Conservation (phyloP, 2,329 filamentous ascomycete species). For the Coniochaeta ligniaria region DNA sequence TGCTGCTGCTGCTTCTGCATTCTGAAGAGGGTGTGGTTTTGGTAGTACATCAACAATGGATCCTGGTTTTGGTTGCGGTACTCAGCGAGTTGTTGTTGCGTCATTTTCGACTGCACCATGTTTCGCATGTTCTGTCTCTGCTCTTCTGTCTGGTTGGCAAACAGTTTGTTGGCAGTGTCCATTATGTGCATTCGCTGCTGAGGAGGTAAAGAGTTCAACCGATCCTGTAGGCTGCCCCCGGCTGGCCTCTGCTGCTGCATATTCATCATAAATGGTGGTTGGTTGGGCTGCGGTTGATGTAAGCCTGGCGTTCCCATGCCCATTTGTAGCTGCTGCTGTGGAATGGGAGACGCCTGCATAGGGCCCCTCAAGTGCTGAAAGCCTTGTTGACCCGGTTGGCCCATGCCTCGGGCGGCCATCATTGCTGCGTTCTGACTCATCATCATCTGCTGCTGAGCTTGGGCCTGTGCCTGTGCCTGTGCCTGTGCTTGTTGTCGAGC, state of each 20-base stretch:
- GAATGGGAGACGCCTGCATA: slow-evolving; percentile 48
- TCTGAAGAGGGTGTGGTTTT: slow-evolving; percentile 28
- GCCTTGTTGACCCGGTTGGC: slow-evolving; percentile 41
- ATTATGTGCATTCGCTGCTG: slow-evolving; percentile 21
- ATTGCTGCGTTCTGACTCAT: slow-evolving; percentile 34
- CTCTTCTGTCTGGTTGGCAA: slow-evolving; percentile 32
- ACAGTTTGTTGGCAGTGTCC: slow-evolving; percentile 34
- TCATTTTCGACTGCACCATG: slow-evolving; percentile 28
- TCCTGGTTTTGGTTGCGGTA: slow-evolving; percentile 39
- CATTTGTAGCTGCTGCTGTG: slow-evolving; percentile 32
- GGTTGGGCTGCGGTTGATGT: slow-evolving; percentile 34
- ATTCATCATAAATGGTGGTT: slow-evolving; percentile 28
- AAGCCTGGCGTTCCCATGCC: slow-evolving; percentile 31
- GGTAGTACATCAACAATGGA: slow-evolving; percentile 40
- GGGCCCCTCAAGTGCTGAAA: slow-evolving; percentile 53
- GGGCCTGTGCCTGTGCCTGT: slow-evolving; percentile 12
- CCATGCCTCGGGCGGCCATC: slow-evolving; percentile 40
- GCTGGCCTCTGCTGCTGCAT: slow-evolving; percentile 20
- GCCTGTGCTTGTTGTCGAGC: slow-evolving; percentile 14
- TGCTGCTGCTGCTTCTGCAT: slow-evolving; percentile 14
- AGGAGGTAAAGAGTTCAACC: slow-evolving; percentile 19
- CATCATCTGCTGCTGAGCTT: slow-evolving; percentile 34
- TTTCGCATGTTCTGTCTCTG: slow-evolving; percentile 35
- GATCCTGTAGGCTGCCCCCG: slow-evolving; percentile 18
- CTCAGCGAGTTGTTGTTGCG: slow-evolving; percentile 32